These are phyloP conservation scores for Lichtheimia ramosa DNA, from an alignment of 371 early-diverging fungal species.

Conservation along the genomic window DNA sequence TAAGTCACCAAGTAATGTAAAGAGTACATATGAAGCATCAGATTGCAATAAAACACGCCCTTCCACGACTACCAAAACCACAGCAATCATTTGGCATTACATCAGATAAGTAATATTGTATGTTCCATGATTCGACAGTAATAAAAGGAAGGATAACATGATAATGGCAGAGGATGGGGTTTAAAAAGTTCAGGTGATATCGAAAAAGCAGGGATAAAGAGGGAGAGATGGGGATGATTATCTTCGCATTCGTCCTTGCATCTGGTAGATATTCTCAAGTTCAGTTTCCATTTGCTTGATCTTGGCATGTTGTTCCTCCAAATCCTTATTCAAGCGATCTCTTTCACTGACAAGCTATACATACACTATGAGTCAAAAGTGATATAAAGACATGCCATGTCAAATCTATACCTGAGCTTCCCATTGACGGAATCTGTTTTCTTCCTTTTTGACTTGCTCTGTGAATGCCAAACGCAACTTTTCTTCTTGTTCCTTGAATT, in stretches of 20 bases:
- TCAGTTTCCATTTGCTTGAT: slow-evolving; percentile 92
- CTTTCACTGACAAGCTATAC: slow-evolving; percentile 89
- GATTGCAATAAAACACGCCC: too few relatives aligned
- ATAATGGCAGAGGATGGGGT: too few relatives aligned
- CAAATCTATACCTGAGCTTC: slow-evolving; percentile 81
- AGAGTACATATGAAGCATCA: too few relatives aligned
- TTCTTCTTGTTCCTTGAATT: slow-evolving; percentile 95
- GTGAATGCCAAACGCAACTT: slow-evolving; percentile 90
- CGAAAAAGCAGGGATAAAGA: not conserved
- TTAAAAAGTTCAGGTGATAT: too few relatives aligned
- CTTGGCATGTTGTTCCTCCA: slow-evolving; percentile 91
- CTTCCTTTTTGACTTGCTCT: slow-evolving; percentile 94
- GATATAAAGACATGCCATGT: not conserved
- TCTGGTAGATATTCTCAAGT: slow-evolving; percentile 49
- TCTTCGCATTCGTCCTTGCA: slow-evolving; percentile 13
- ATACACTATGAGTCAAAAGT: too few relatives aligned
- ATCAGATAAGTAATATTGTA: too few relatives aligned
- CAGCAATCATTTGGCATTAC: too few relatives aligned
- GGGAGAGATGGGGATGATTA: not conserved
- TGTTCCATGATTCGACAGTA: too few relatives aligned
- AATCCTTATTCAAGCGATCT: slow-evolving; percentile 95
- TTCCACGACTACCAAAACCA: too few relatives aligned
- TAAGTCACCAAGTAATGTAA: too few relatives aligned
- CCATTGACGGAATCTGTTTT: slow-evolving; percentile 95
- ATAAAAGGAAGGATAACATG: too few relatives aligned